Conservation (phyloP, 768 basidiomycete species). For the Lactifluus pinguis region DNA sequence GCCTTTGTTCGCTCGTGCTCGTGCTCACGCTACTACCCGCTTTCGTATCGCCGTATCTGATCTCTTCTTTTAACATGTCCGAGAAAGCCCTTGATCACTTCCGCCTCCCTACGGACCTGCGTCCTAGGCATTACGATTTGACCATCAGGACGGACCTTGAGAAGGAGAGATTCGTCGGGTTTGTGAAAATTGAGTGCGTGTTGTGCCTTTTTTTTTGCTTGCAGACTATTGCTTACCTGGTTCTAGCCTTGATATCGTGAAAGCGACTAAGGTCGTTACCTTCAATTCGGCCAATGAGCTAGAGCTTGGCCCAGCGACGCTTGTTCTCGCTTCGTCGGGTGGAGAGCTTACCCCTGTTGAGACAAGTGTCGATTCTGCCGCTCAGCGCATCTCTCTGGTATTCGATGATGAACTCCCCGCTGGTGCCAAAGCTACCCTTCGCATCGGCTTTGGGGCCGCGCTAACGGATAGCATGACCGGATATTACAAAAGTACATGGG, state of each 20-base stretch:
- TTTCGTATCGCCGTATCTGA: not conserved
- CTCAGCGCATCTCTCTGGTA: constrained; percentile 58
- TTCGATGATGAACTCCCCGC: constrained; percentile 53
- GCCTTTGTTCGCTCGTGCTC: not conserved
- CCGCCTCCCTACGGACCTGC: constrained; percentile 61
- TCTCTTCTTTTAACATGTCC: not conserved
- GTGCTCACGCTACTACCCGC: not conserved
- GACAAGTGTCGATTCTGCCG: constrained; percentile 43
- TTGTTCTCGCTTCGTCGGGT: constrained; percentile 45
- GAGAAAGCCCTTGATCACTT: constrained; percentile 23
- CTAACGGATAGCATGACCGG: constrained; percentile 71
- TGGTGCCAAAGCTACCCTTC: constrained; percentile 61
- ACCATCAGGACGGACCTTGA: constrained; percentile 77
- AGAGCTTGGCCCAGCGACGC: constrained; percentile 44
- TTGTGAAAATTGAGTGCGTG: constrained; percentile 62
- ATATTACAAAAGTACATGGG: constrained; percentile 70
- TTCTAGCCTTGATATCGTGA: constrained; percentile 51
- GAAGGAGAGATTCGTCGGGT: constrained; percentile 65
- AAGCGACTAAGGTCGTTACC: constrained; percentile 50
- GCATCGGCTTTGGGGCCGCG: constrained; percentile 55
- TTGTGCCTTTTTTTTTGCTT: not conserved
- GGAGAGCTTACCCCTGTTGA: constrained; percentile 36
- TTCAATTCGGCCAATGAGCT: constrained; percentile 55
- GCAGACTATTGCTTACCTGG: not conserved
- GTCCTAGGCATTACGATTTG: constrained; percentile 70